Percentiles rank a stretch among this genome's conserved stretches.
Conservation (phyloP, 768 basidiomycete species). For the Russula abietina region DNA sequence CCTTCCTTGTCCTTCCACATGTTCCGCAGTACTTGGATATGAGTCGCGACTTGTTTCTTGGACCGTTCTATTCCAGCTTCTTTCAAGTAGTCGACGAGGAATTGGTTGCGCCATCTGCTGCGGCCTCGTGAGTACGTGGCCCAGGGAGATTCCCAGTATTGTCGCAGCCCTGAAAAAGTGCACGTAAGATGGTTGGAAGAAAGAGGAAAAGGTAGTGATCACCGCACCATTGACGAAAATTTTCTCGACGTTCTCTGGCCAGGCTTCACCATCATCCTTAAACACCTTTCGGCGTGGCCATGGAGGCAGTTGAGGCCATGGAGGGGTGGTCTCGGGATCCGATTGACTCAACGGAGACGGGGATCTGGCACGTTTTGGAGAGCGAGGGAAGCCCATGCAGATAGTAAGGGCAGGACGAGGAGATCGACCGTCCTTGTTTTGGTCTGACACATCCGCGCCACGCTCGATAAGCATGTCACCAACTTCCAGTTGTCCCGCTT, state of each 20-base stretch:
- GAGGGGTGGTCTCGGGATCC: constrained; percentile 49
- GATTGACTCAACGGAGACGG: constrained; percentile 12
- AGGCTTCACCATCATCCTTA: constrained; percentile 78
- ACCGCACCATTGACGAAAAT: constrained; percentile 65
- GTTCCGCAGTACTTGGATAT: constrained; percentile 77
- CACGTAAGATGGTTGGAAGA: neutral
- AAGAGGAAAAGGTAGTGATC: constrained; percentile 1
- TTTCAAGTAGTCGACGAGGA: too few relatives aligned
- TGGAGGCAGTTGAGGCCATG: too few relatives aligned
- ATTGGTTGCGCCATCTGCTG: too few relatives aligned
- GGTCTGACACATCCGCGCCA: too few relatives aligned
- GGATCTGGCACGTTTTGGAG: constrained; percentile 21
- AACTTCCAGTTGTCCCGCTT: too few relatives aligned
- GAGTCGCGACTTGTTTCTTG: constrained; percentile 87
- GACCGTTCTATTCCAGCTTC: constrained; percentile 68
- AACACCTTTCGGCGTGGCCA: constrained; percentile 78
- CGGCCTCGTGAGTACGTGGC: too few relatives aligned
- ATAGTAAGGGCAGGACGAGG: constrained; percentile 7
- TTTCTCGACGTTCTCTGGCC: constrained; percentile 74
- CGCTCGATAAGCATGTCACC: too few relatives aligned
- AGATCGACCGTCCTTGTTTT: too few relatives aligned
- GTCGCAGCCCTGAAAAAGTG: constrained; percentile 49
- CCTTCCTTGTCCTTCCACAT: constrained; percentile 86
- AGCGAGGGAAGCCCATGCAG: constrained; percentile 25
- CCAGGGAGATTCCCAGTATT: too few relatives aligned